Base-by-base conservation (phyloP, 140 eudicot genomes). In the Ambrosia hybrid region DNA sequence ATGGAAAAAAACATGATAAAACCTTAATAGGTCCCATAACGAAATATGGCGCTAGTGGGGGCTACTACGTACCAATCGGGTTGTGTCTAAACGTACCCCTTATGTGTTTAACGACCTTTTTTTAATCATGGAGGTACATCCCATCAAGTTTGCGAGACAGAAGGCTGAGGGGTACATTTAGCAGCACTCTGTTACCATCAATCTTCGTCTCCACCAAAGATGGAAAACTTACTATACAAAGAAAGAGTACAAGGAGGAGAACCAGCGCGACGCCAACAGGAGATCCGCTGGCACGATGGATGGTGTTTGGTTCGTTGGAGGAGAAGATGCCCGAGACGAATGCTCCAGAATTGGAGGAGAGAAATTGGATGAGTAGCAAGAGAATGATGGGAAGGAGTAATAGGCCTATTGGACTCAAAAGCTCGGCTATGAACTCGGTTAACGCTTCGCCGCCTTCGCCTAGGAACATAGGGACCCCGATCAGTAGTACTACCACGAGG, bases 161-260 rank as follows among this genome's bases (percentile, higher is more conserved):
- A 38, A 36, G 41, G 3, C n/a, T n/a, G n/a, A n/a, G n/a, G 2
- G 41, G 4, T 39, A 39, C 45, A 8, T 39, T 39, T 39, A 39
- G 45, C 1, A 39, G 1, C 45, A 39, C 45, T 8, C 45, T 39
- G 7, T 39, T 82, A 92, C 52, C 89, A 95, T 26, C 83, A 79
- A 67, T 76, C 98, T n/a, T 82, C 98, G 58, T 73, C 93, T 3
- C 96, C 96, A 8, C 98, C 98, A 67, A 92, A 92, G 64, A 92
- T 82, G n/a, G 96, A 89, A 43, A 87, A 17, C 64, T 83, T 73
- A 67, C 80, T 74, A 80, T 92, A 87, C 4, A 92, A 88, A 34
- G 83, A 17, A 92, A 80, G 11, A 92, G 72, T 3, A 89, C 90
- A 13, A 92, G 86, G 13, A 85, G 26, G 7, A 92, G 89, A 33